Evolutionary conservation across 2,329 filamentous ascomycete genomes (phyloP), one percentile per base, ranked within the genome.

Genomic region (Scleromitrula shiraiana): DNA sequence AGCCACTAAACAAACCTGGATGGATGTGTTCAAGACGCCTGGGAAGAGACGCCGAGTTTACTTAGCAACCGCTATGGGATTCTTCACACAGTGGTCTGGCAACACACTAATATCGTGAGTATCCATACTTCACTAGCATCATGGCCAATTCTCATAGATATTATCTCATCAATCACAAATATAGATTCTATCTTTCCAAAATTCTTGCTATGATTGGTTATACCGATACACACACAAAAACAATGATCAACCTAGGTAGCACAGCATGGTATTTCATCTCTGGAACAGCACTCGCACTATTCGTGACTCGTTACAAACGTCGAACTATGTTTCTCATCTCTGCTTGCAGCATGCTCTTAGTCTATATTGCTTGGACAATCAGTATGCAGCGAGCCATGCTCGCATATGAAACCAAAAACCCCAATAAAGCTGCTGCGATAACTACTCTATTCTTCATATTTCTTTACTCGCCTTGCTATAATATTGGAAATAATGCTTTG

Each of bases 401-500:
- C 38, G 62, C 65, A 39, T 49, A 61, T 52, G 57, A 62, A 36
- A 60, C 62, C 19, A 50, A 55, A 20, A 62, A 62, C 8, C 36
- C 35, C 2, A 57, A 56, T 15, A 47, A 46, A 23, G 37, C 43
- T 15, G 54, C 58, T 7, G 50, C 51, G 5, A 51, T 57, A 5
- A 56, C 66, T 6, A 62, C 69, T 30, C 56, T 81, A 26, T 73
- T 82, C 62, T 82, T 79, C 63, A 78, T 77, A 55, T 82, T 80
- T 53, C 67, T 70, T 4, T 83, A 80, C 61, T 71, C 70, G 8
- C 76, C 78, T 3, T 69, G 67, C 51, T 83, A 83, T 61, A 82
- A 82, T 56, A 70, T 83, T 41, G 79, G 78, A n/a, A 80, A 82
- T 62, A 83, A 83, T 58, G 76, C 80, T 12, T 67, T 84, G 46